These are phyloP conservation scores for Astraeus odoratus DNA, from an alignment of 768 basidiomycete genomes.

Conservation along the genomic window DNA sequence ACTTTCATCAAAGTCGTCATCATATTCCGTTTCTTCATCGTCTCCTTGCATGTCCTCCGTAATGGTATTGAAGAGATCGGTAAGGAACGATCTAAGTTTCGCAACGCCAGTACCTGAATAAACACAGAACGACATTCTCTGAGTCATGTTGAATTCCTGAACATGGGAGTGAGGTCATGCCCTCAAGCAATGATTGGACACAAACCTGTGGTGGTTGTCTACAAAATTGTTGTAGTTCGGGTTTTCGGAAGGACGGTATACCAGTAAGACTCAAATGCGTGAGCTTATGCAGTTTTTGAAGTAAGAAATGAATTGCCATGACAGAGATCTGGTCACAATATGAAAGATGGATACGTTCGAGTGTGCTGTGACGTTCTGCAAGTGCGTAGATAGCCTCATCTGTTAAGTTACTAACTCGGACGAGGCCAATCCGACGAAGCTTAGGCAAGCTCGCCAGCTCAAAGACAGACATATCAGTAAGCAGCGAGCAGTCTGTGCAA, in stretches of 20 bases:
- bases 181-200: slow-evolving; percentile 9
- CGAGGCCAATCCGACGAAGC: slow-evolving; percentile 89
- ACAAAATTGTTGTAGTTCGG: slow-evolving; percentile 85
- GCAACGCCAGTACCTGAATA: slow-evolving; percentile 90
- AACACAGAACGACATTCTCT: slow-evolving; percentile 89
- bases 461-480: slow-evolving; percentile 93
- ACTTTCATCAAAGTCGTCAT: slow-evolving; percentile 37
- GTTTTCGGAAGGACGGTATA: slow-evolving; percentile 82
- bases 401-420: slow-evolving; percentile 87
- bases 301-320: slow-evolving; percentile 82
- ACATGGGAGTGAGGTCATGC: slow-evolving; percentile 2
- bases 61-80: slow-evolving; percentile 67
- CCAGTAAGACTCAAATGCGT: slow-evolving; percentile 97
- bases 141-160: slow-evolving; percentile 88
- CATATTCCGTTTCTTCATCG: slow-evolving; percentile 63
- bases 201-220: slow-evolving; percentile 78
- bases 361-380: slow-evolving; percentile 73
- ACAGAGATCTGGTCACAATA: slow-evolving; percentile 96
- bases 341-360: slow-evolving; percentile 94
- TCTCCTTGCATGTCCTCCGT: slow-evolving; percentile 60
- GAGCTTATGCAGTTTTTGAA: slow-evolving; percentile 82
- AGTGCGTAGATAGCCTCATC: slow-evolving; percentile 90
- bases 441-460: slow-evolving; percentile 86
- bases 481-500: slow-evolving; percentile 63
- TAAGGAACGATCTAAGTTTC: slow-evolving; percentile 74